A percentile compares a stretch with the other conserved stretches of the same genome.
These are phyloP conservation scores for Blepharisma japonicum DNA, from an alignment of 73 alveolate genomes.

Conservation along the genomic window DNA sequence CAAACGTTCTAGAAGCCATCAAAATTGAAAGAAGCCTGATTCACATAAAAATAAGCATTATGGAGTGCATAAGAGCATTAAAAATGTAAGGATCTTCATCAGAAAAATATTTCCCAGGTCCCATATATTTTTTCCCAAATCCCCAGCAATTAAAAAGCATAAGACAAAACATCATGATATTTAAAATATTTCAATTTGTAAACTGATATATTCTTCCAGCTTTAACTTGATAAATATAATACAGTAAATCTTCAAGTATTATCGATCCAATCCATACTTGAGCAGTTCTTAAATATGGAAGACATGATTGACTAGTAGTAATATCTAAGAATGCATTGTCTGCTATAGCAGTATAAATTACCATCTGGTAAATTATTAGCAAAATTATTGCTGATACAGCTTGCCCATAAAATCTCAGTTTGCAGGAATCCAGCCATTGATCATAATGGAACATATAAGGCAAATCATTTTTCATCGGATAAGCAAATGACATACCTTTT, in stretches of 20 bases:
- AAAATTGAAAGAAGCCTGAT: too few relatives aligned
- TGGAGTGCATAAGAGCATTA: too few relatives aligned
- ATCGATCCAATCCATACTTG: slow-evolving; percentile 43
- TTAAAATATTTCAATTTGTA: not conserved
- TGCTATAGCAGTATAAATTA: slow-evolving; percentile 38
- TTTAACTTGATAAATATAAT: slow-evolving; percentile 31
- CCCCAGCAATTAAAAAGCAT: slow-evolving; percentile 2
- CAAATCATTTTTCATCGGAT: slow-evolving; percentile 15
- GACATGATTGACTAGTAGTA: not conserved
- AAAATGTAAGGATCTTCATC: too few relatives aligned
- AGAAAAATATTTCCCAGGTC: too few relatives aligned
- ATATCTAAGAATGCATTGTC: slow-evolving; percentile 33
- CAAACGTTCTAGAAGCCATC: too few relatives aligned
- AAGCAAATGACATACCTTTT: slow-evolving; percentile 36
- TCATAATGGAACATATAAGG: slow-evolving; percentile 41
- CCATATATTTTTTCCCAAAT: too few relatives aligned
- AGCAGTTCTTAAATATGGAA: not conserved
- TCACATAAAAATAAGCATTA: too few relatives aligned
- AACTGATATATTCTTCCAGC: slow-evolving; percentile 30
- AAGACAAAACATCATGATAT: not conserved
- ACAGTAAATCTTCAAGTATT: slow-evolving; percentile 36
- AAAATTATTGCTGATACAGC: slow-evolving; percentile 35
- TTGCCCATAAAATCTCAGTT: slow-evolving; percentile 35
- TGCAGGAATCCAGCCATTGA: slow-evolving; percentile 48
- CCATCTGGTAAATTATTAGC: slow-evolving; percentile 36